Percentiles rank a stretch among this genome's conserved stretches.
phyloP scores from a whole-genome alignment of 2,329 filamentous ascomycete species.

The Trichoderma asperellum region DNA sequence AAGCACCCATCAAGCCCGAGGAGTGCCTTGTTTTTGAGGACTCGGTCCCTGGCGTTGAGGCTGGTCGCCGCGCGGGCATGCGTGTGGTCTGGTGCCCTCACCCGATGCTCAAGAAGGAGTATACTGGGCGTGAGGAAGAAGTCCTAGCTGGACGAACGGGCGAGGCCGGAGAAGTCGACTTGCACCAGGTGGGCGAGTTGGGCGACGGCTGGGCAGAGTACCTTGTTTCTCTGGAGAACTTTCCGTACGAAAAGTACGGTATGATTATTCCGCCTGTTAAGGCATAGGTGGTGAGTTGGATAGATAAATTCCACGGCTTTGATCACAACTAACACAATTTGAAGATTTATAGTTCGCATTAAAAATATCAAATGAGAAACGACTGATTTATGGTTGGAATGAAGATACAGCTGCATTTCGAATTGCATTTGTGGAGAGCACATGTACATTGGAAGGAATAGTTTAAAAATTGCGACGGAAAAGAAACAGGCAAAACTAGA shows the following conservation, averaged over 20 bases:
- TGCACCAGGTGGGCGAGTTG: slow-evolving; percentile 60
- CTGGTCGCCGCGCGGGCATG: slow-evolving; percentile 90
- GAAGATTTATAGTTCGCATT: neutral
- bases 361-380: neutral
- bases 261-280: slow-evolving; percentile 50
- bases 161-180: slow-evolving; percentile 61
- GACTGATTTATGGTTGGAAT: neutral
- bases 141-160: slow-evolving; percentile 83
- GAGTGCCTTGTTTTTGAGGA: slow-evolving; percentile 98
- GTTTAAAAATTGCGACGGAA: neutral
- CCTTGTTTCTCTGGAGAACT: slow-evolving; percentile 53
- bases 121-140: slow-evolving; percentile 73
- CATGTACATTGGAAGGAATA: neutral
- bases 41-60: slow-evolving; percentile 88
- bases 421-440: neutral
- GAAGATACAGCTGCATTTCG: neutral
- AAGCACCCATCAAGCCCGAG: slow-evolving; percentile 70
- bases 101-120: slow-evolving; percentile 74
- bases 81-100: slow-evolving; percentile 92
- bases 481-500: neutral
- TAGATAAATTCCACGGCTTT: neutral
- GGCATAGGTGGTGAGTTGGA: neutral
- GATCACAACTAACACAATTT: neutral
- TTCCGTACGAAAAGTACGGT: slow-evolving; percentile 63
- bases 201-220: slow-evolving; percentile 66